phyloP scores from a whole-genome alignment of 805 yeast species.

The Ogataea paraovalis region DNA sequence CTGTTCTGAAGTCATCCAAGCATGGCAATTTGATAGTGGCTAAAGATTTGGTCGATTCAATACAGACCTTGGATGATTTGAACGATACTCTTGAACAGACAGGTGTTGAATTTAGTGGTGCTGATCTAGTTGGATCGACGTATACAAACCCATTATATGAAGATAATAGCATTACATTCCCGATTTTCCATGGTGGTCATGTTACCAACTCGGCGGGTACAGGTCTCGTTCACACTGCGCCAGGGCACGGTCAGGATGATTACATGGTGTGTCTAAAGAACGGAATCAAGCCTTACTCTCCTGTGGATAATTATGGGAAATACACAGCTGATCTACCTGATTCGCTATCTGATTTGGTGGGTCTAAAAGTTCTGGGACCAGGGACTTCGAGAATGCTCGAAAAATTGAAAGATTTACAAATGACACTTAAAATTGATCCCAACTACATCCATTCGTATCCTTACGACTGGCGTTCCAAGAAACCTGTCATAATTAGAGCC shows the following conservation, averaged over 20 bases:
- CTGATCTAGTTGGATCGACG: slow-evolving; percentile 32
- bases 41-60: slow-evolving; percentile 37
- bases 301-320: slow-evolving; percentile 73
- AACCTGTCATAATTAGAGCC: slow-evolving; percentile 90
- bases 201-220: slow-evolving; percentile 84
- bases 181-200: slow-evolving; percentile 74
- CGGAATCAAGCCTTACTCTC: slow-evolving; percentile 60
- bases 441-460: slow-evolving; percentile 82
- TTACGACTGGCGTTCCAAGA: slow-evolving; percentile 95
- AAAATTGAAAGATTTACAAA: slow-evolving; percentile 36
- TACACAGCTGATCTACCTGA: slow-evolving; percentile 51
- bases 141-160: slow-evolving; percentile 56
- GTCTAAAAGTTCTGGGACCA: slow-evolving; percentile 56
- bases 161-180: slow-evolving; percentile 35
- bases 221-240: slow-evolving; percentile 95
- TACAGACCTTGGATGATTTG: slow-evolving; percentile 32
- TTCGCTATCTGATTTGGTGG: slow-evolving; percentile 40
- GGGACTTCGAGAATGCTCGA: slow-evolving; percentile 49
- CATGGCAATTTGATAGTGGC: slow-evolving; percentile 56
- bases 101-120: slow-evolving; percentile 37
- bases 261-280: slow-evolving; percentile 62
- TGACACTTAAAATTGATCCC: slow-evolving; percentile 46
- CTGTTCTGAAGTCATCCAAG: slow-evolving; percentile 35
- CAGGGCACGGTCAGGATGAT: slow-evolving; percentile 97
- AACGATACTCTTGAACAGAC: slow-evolving; percentile 25